Base-by-base conservation (phyloP, 768 basidiomycete genomes). In the Cystofilobasidium capitatum region DNA sequence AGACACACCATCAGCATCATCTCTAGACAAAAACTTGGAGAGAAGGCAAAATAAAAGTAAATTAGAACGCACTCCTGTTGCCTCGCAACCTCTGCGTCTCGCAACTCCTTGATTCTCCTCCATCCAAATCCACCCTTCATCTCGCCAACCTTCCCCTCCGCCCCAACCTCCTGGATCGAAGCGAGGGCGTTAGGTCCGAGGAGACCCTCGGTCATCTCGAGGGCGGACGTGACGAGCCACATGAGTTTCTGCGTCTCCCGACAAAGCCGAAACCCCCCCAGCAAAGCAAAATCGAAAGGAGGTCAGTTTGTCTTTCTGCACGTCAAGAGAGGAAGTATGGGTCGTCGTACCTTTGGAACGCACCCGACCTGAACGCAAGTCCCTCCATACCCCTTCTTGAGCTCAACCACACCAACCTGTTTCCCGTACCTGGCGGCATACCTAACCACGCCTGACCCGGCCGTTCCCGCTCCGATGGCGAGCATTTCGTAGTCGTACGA, bases 341-440 rank as follows among this genome's bases (percentile, higher is more conserved):
- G n/a, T n/a, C n/a, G n/a, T n/a, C n/a, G n/a, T n/a, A n/a, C n/a
- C n/a, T 64, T 64, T 4, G 63, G 63, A 3, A 64, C 51, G 36
- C 63, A 64, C 0, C 63, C 54, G 31, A 55, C 54, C 26, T 64
- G 24, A 17, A 55, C 63, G 39, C 63, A 64, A 2, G 63, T 64
- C 9, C 63, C 63, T 22, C 63, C 63, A 20, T 55, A 64, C 10
- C 37, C 37, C 0, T 17, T 22, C 0, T 31, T 57, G 0, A 2
- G 24, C 26, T 64, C 63, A 29, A 64, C 26, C 17, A 64, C 29
- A 8, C 16, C 36, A 0, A 37, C 51, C 20, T 31, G 39, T 39
- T 44, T 42, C 5, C 63, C 63, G 39, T 54, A 64, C 24, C 24
- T 17, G 20, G 35, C n/a, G n/a, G 62, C 62, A 36, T 64, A 64